Evolutionary conservation across 371 early-diverging fungal species (phyloP), one percentile per base, ranked within the genome.

Genomic region (Dipsacomyces acuminosporus): DNA sequence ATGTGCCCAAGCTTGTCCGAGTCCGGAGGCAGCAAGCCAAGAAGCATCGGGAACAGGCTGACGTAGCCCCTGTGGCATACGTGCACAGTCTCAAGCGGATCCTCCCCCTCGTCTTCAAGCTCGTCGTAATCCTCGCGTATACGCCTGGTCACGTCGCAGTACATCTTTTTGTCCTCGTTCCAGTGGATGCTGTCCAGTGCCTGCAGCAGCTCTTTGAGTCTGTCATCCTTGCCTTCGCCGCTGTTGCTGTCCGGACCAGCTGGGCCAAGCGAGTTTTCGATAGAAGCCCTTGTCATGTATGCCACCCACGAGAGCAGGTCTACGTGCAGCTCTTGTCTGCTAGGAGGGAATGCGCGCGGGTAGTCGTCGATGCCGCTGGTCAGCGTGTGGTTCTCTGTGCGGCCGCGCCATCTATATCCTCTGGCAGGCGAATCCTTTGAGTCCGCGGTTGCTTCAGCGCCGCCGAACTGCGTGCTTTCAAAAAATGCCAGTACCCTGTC

Each of bases 281-380:
- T 30, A 7, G 30, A 30, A 30, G 11, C 67, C 5, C 80, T 78
- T 2, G 90, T 78, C 72, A 84, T 84, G 56, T 82, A 89, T 6
- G 84, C 88, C 66, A 94, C 85, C 97, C 97, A 97, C 0, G 86
- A 82, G 14, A 86, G 65, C 41, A 97, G 72, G 67, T 97, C 97
- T 2, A 94, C 77, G 71, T 97, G 97, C 34, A 94, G 78, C 62
- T 96, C 95, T 26, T 86, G 83, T 3, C 79, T 64, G 70, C 82
- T 80, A 1, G 90, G 87, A 14, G 82, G 82, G 11, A 76, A 65
- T 0, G 88, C 84, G 33, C 97, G 84, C 24, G 97, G 97, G 65
- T 94, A 97, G 65, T 97, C 97, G 73, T 97, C 97, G 25, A 96
- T 64, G 5, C 96, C 90, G n/a, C 90, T 90, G 0, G 97, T 89